Conservation (phyloP, 1,284 basidiomycete genomes). For the Stygiomarasmius scandens region DNA sequence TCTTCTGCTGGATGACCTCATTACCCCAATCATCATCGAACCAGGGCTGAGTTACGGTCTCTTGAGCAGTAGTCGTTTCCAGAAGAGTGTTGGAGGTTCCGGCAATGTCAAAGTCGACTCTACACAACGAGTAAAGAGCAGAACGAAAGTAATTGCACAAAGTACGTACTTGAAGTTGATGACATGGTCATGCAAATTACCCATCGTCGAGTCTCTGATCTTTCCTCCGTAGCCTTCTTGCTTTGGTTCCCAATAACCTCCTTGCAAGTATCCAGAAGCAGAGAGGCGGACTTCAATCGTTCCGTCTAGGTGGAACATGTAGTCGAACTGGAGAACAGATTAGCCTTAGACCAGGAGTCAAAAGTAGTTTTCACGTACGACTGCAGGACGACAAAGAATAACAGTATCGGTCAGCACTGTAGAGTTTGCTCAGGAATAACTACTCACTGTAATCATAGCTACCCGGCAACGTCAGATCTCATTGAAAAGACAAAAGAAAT, state of each 20-base stretch:
- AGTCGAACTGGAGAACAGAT: conserved; percentile 51
- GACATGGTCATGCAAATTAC: conserved; percentile 71
- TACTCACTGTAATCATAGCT: conserved; percentile 60
- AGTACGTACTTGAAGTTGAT: conserved; percentile 56
- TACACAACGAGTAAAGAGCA: background rate
- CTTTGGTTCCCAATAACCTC: conserved; percentile 52
- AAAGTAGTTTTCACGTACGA: background rate
- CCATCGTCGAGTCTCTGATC: conserved; percentile 62
- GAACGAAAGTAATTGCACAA: conserved; percentile 13
- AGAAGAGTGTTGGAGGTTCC: conserved; percentile 64
- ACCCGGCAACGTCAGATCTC: background rate
- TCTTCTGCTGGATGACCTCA: conserved; percentile 55
- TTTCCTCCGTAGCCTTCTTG: conserved; percentile 55
- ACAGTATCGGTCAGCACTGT: too few species aligned
- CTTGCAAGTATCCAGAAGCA: conserved; percentile 71
- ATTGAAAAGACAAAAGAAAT: conserved; percentile 1
- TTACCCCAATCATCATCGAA: conserved; percentile 42
- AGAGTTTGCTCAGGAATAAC: too few species aligned
- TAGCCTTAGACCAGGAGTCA: background rate
- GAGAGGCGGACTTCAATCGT: conserved; percentile 67
- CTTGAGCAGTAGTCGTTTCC: conserved; percentile 49
- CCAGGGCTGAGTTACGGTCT: conserved; percentile 56
- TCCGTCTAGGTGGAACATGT: conserved; percentile 67
- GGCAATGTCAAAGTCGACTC: conserved; percentile 62
- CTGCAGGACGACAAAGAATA: too few species aligned